Conservation (phyloP, 345 rosid genomes). For the Gossypium rotundifolium region DNA sequence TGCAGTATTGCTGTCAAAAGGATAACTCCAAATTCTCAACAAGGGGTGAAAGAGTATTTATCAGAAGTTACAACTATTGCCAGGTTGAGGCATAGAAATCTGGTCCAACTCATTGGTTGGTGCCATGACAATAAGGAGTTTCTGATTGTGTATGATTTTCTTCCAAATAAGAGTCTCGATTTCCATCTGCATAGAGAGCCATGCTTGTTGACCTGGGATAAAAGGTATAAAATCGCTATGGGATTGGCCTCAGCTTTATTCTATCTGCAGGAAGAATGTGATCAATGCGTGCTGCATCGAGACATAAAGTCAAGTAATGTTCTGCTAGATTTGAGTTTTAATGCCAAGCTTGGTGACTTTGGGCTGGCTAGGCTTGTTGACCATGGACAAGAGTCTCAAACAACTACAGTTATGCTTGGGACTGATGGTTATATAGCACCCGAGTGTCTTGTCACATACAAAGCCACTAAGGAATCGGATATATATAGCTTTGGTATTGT, state of each 20-base stretch:
- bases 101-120: slow-evolving; percentile 66
- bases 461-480: slow-evolving; percentile 42
- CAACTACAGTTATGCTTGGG: slow-evolving; percentile 36
- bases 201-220: slow-evolving; percentile 33
- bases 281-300: slow-evolving; percentile 54
- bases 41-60: slow-evolving; percentile 29
- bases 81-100: slow-evolving; percentile 52
- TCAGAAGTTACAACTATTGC: slow-evolving; percentile 46
- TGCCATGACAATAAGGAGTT: slow-evolving; percentile 56
- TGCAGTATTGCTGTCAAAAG: slow-evolving; percentile 9
- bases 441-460: slow-evolving; percentile 37
- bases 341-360: slow-evolving; percentile 60
- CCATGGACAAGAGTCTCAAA: slow-evolving; percentile 34
- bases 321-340: slow-evolving; percentile 51
- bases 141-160: slow-evolving; percentile 56
- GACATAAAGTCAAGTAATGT: slow-evolving; percentile 60
- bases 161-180: slow-evolving; percentile 62
- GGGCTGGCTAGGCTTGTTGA: slow-evolving; percentile 55
- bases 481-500: slow-evolving; percentile 45
- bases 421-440: slow-evolving; percentile 50
- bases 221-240: slow-evolving; percentile 35
- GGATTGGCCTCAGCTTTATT: slow-evolving; percentile 48
- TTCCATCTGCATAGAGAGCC: slow-evolving; percentile 40
- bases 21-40: neutral
- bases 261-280: slow-evolving; percentile 63